Evolutionary conservation across 352 stramenopile genomes (phyloP).

Genomic region (Globisporangium sylvaticum): DNA sequence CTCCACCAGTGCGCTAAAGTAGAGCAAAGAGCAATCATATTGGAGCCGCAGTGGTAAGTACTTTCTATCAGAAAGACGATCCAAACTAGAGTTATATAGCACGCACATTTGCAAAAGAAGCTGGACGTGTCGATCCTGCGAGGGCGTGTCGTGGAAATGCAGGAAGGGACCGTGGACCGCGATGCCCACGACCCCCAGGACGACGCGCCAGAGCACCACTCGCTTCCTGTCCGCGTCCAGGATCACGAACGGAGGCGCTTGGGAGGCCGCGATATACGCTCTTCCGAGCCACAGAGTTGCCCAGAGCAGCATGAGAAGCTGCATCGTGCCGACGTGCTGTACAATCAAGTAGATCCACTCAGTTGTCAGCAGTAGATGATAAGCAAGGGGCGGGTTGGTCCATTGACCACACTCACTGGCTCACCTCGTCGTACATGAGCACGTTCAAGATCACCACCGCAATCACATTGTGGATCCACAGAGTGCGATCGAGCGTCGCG

Average conservation of each 20-base stretch:
- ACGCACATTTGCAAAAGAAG: conserved; percentile 22
- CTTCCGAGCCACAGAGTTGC: conserved; percentile 44
- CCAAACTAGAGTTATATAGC: not conserved
- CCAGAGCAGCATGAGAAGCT: conserved; percentile 24
- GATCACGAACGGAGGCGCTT: not conserved
- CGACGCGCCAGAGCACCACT: conserved; percentile 15
- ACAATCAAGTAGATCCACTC: not conserved
- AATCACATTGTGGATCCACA: conserved; percentile 38
- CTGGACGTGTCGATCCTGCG: conserved; percentile 4
- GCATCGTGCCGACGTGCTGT: conserved; percentile 26
- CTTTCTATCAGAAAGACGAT: not conserved
- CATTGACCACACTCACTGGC: not conserved
- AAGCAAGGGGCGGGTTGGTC: not conserved
- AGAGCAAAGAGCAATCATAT: not conserved
- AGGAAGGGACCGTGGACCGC: not conserved
- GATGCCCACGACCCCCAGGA: not conserved
- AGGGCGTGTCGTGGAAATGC: not conserved
- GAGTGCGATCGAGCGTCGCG: conserved; percentile 22
- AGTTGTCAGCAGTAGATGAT: not conserved
- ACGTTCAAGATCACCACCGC: conserved; percentile 31
- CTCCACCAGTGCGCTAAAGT: conserved; percentile 25
- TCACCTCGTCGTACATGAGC: conserved; percentile 43
- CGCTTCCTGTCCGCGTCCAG: not conserved
- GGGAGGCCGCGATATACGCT: conserved; percentile 8
- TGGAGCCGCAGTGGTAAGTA: not conserved